These are phyloP conservation scores for Podaxis sp. DNA, from an alignment of 768 basidiomycete genomes.

Conservation along the genomic window DNA sequence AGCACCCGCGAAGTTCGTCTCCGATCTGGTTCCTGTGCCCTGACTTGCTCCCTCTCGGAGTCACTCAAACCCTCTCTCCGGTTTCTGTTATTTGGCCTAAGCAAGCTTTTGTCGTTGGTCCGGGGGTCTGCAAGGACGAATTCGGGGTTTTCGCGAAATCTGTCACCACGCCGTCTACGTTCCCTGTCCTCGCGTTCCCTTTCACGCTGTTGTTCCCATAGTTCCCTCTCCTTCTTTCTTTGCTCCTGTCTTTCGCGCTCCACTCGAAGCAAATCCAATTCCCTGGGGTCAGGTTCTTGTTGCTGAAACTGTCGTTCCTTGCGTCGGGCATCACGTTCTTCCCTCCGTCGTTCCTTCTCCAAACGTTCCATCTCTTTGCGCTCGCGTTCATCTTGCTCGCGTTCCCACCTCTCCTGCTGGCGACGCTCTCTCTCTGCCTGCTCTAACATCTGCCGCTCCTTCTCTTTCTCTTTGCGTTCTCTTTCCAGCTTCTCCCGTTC, in stretches of 20 bases:
- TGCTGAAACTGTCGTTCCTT: slow-evolving; percentile 15
- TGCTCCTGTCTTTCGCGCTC: slow-evolving; percentile 15
- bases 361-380: slow-evolving; percentile 15
- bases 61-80: slow-evolving; percentile 7
- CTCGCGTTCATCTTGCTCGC: slow-evolving; percentile 15
- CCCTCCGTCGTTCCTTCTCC: slow-evolving; percentile 16
- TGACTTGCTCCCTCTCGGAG: slow-evolving; percentile 9
- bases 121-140: neutral
- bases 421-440: slow-evolving; percentile 16
- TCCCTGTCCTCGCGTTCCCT: slow-evolving; percentile 15
- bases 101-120: neutral
- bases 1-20: neutral
- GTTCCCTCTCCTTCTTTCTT: slow-evolving; percentile 12
- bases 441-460: slow-evolving; percentile 18
- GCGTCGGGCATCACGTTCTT: slow-evolving; percentile 15
- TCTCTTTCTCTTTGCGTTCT: slow-evolving; percentile 16
- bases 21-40: neutral
- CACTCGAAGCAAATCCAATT: slow-evolving; percentile 11
- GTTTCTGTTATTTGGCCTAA: neutral
- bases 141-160: slow-evolving; percentile 1
- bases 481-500: slow-evolving; percentile 17
- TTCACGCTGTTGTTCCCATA: slow-evolving; percentile 10
- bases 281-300: slow-evolving; percentile 1
- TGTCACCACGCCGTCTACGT: slow-evolving; percentile 5
- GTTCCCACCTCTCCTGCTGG: slow-evolving; percentile 13